Evolutionary conservation across 768 basidiomycete species (phyloP).

Genomic region (Termitomyces sp.): DNA sequence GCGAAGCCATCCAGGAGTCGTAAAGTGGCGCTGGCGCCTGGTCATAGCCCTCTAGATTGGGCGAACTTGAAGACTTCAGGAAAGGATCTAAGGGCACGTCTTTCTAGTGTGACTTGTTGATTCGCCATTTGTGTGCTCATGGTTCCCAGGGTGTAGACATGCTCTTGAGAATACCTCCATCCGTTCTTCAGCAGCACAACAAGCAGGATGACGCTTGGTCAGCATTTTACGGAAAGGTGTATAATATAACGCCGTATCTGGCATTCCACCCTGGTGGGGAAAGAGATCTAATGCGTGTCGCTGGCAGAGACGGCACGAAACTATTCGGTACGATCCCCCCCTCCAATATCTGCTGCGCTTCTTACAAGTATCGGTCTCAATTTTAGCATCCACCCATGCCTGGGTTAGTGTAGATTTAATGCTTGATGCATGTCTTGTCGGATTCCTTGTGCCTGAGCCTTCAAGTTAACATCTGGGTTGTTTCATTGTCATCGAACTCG

Average conservation of each 20-base stretch:
- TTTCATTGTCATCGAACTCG: neutral
- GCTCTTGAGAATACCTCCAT: conserved; percentile 66
- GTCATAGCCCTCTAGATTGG: conserved; percentile 93
- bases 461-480: conserved; percentile 10
- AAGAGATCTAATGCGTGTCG: conserved; percentile 90
- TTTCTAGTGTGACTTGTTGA: neutral
- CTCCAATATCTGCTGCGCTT: neutral
- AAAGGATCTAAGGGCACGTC: conserved; percentile 66
- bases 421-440: conserved; percentile 90
- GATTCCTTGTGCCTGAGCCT: conserved; percentile 77
- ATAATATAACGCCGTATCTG: conserved; percentile 92
- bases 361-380: neutral
- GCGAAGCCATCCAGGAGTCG: conserved; percentile 49
- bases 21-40: conserved; percentile 89
- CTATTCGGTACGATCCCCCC: conserved; percentile 68
- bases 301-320: conserved; percentile 91
- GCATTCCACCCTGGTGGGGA: conserved; percentile 93
- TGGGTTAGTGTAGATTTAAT: conserved; percentile 98
- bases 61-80: conserved; percentile 82
- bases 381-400: conserved; percentile 78
- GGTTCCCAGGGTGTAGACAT: conserved; percentile 58
- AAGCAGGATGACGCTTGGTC: conserved; percentile 90
- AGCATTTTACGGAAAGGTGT: conserved; percentile 87
- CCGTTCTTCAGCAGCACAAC: conserved; percentile 75
- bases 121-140: conserved; percentile 1